Evolutionary conservation across 331 rosid species (phyloP), one percentile per base, ranked within the genome.

Genomic region (Quercus lobata): DNA sequence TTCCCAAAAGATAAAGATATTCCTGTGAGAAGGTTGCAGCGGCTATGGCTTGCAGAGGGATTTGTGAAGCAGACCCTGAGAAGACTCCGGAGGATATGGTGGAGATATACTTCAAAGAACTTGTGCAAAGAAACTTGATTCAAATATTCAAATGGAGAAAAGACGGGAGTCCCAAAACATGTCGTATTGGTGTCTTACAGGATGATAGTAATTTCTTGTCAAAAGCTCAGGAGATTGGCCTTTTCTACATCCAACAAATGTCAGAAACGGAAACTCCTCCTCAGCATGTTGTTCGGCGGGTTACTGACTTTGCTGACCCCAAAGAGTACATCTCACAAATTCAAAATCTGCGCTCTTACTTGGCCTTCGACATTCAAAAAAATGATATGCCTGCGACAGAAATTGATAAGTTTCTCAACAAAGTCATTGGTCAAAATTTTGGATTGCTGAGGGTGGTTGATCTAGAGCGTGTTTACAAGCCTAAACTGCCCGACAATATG

Each of bases 41-140:
- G 15, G 0, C 4, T 57, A 24, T 80, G 84, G 72, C 60, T 74
- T 8, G 76, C 80, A 75, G 72, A 80, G 58, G 84, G 81, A 10
- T 69, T 75, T 15, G 46, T 81, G 27, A 1, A 24, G n/a, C 11
- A 18, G 0, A 12, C 57, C 57, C 27, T 1, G 4, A 0, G 4
- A 32, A n/a, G 22, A 6, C 41, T 21, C 10, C 77, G 6, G 84
- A 80, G 19, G 61, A 62, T 62, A 2, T 1, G 5, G 41, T 15
- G 10, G 37, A 62, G 1, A 6, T 17, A 29, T 27, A 62, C 17
- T 35, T 62, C 0, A 0, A 29, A 29, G 41, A 62, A 15, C 69
- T 62, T 27, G 4, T 27, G 30, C 0, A 62, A 8, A 17, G 35
- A 4, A 12, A 2, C 19, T 0, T 62, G 69, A 62, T 62, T 62